Percentiles rank a stretch among this genome's conserved stretches.
Evolutionary conservation across 2,329 filamentous ascomycete species (phyloP).

Genomic region (Epicoccum sorghinum): DNA sequence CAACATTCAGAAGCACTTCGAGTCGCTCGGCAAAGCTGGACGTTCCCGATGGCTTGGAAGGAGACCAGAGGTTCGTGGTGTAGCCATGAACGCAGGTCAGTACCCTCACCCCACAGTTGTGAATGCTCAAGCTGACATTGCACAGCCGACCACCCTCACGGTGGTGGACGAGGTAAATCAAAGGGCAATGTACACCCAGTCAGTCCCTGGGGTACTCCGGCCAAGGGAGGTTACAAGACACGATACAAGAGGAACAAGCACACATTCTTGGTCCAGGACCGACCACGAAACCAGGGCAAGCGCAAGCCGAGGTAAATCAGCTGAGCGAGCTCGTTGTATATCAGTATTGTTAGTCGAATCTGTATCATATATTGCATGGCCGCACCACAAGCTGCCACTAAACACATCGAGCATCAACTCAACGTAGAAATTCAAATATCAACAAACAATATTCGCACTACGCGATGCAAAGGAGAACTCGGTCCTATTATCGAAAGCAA

Average conservation of each 20-base stretch:
- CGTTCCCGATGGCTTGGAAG: slow-evolving; percentile 93
- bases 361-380: slow-evolving; percentile 28
- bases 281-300: slow-evolving; percentile 90
- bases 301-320: slow-evolving; percentile 56
- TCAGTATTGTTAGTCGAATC: slow-evolving; percentile 21
- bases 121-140: slow-evolving; percentile 17
- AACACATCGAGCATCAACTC: slow-evolving; percentile 2
- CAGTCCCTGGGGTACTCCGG: slow-evolving; percentile 92
- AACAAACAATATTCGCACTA: no score
- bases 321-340: slow-evolving; percentile 18
- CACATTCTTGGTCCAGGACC: slow-evolving; percentile 84
- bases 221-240: slow-evolving; percentile 92
- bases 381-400: slow-evolving; percentile 9
- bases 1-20: slow-evolving; percentile 89
- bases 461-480: background rate
- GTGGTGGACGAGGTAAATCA: slow-evolving; percentile 98
- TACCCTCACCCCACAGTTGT: slow-evolving; percentile 1
- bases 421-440: no score
- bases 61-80: slow-evolving; percentile 91
- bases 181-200: slow-evolving; percentile 97
- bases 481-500: background rate
- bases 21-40: slow-evolving; percentile 92
- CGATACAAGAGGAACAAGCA: slow-evolving; percentile 87
- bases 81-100: slow-evolving; percentile 94
- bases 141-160: slow-evolving; percentile 90